Evolutionary conservation across 2,329 filamentous ascomycete genomes (phyloP), one percentile per base, ranked within the genome.

Genomic region (Graphilbum sp.): DNA sequence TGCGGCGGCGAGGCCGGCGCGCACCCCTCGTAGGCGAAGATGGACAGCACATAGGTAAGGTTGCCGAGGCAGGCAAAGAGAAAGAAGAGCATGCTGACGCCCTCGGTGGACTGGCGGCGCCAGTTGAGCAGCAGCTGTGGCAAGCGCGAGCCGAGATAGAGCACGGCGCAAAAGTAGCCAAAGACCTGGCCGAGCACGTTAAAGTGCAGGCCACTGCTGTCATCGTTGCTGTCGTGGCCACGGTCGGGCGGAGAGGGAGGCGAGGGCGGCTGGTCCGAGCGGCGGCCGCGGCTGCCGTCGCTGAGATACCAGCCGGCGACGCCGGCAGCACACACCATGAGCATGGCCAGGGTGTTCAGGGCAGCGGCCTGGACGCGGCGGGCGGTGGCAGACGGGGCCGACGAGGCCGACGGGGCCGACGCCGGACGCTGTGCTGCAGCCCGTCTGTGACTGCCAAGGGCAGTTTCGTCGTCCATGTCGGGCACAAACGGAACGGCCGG

Each of bases 41-140:
- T 96, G 29, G 79, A 87, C 29, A 94, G 63, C 16, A 95, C 87
- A 51, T 92, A 96, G 0, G 87, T 95, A 46, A 94, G 57, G 55
- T 98, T 98, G 2, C 90, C 90, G 6, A 96, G 73, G 53, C 88
- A 96, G 5, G 90, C 90, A 54, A 98, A 96, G 18, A 96, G 65
- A 62, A 96, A 96, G 60, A 96, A 98, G 11, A 96, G 69, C 61
- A 95, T 76, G 46, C 82, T 88, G 17, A 98, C 79, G 4, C 90
- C 90, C 40, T 96, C 87, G 1, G 87, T 95, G 32, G 79, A 87
- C 61, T 93, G 93, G 45, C 90, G 79, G 17, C 83, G 75, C 62
- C 84, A 93, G 58, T 96, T 98, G 38, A 96, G 72, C 8, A 95
- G 66, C 2, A 98, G 67, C 60, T 98, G 90, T 0, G 90, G 90